Evolutionary conservation across 495 filamentous ascomycete species (phyloP), one percentile per base, ranked within the genome.

Genomic region (Penicillium coffeae): DNA sequence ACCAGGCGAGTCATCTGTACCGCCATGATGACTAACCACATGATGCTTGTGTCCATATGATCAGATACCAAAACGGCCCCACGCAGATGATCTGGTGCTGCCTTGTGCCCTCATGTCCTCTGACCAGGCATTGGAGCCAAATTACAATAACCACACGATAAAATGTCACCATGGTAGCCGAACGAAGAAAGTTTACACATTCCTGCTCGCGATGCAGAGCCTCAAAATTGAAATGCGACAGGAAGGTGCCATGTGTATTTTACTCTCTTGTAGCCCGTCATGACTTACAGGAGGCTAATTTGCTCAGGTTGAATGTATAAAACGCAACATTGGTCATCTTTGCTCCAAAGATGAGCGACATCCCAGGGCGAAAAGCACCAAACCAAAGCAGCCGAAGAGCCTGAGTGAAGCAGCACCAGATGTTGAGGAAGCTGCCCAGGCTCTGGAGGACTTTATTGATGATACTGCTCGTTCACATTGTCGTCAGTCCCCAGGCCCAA

Each of bases 181-280:
- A 14, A 16, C 14, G n/a, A 10, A 21, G 41, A 14, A 58, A 55
- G 33, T 48, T 58, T 4, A 63, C 60, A 10, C 45, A 47, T 25
- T 60, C 60, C 15, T 60, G 60, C 38, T 60, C 60, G 15, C 50
- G 57, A 48, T 60, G 60, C 33, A 54, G 57, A 48, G 48, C 57
- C 21, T 60, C 60, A 15, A 63, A 63, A 42, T 51, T 63, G 25
- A 63, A 60, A 49, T 63, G 60, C 34, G 60, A 63, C 36, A 46
- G 55, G n/a, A 55, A 47, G 18, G 60, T 60, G 42, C 60, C 60
- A 41, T 63, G 57, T 51, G 60, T 63, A 45, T 3, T 51, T 48
- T n/a, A 21, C 25, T 10, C 10, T 30, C 10, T 10, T 30, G 5
- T 5, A 30, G 25, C 25, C 25, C 25, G 10, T 30, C 5, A 30